Evolutionary conservation across 768 basidiomycete species (phyloP).

Genomic region (Galerina sulciceps): DNA sequence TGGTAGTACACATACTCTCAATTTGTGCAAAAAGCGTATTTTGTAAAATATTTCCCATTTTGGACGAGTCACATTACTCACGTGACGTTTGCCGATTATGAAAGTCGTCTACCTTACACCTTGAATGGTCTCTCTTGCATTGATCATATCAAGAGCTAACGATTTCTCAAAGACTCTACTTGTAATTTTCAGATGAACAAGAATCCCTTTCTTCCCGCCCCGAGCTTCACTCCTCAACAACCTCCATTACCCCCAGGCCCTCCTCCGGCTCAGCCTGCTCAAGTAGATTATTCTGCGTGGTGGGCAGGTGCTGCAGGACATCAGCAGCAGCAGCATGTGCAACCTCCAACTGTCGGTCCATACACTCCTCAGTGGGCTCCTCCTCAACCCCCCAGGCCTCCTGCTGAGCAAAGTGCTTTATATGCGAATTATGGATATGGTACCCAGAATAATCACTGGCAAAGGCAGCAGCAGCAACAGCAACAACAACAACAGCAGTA

Average conservation of each 20-base stretch:
- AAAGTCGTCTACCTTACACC: not conserved
- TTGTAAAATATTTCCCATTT: too few species aligned
- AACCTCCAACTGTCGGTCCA: slow-evolving; percentile 50
- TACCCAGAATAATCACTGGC: slow-evolving; percentile 63
- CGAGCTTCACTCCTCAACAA: slow-evolving; percentile 70
- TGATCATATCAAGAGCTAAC: not conserved
- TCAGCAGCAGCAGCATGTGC: slow-evolving; percentile 49
- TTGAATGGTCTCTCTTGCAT: too few species aligned
- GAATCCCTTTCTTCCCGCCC: slow-evolving; percentile 78
- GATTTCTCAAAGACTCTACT: slow-evolving; percentile 5
- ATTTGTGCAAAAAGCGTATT: too few species aligned
- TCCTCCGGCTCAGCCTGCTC: slow-evolving; percentile 67
- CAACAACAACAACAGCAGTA: slow-evolving; percentile 49
- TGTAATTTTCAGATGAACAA: slow-evolving; percentile 64
- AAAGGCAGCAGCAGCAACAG: slow-evolving; percentile 68
- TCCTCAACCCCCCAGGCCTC: slow-evolving; percentile 66
- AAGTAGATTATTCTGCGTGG: slow-evolving; percentile 79
- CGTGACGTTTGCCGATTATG: too few species aligned
- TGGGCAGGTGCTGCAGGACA: slow-evolving; percentile 66
- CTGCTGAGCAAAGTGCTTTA: slow-evolving; percentile 80
- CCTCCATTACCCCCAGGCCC: slow-evolving; percentile 83
- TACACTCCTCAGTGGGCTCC: slow-evolving; percentile 73
- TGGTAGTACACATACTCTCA: too few species aligned
- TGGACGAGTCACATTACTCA: too few species aligned
- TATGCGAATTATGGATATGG: slow-evolving; percentile 95